Evolutionary conservation across 163 green algal genomes (phyloP), one percentile per base, ranked within the genome.

Genomic region (Volvox carteri): DNA sequence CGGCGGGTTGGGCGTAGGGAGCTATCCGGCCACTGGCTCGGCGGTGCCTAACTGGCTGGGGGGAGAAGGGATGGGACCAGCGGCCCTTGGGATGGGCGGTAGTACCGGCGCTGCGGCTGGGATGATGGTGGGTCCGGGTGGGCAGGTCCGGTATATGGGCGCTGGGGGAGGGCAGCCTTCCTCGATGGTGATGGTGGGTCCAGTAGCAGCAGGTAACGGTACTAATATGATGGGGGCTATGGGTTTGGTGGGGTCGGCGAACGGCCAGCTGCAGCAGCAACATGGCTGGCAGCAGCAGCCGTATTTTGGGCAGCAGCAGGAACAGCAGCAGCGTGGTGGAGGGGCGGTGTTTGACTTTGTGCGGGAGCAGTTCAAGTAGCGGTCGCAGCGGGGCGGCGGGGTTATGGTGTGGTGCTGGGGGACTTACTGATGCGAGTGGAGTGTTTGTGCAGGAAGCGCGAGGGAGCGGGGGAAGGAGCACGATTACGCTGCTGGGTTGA

Each of bases 41-140:
- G 42, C 28, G 62, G 62, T 28, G 12, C 7, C 62, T 42, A 78
- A 30, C 30, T 39, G 50, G 30, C 42, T 72, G 52, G 52, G 52
- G 25, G 52, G 3, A 19, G 76, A 52, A 8, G 30, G 19, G 33
- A 50, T 30, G 8, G 48, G 3, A 7, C n/a, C 28, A 11, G n/a
- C n/a, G n/a, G n/a, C n/a, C n/a, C 21, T 19, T 44, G 62, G 62
- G 28, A 78, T 87, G 62, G 60, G 60, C 52, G 42, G 80, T 54
- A 41, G 54, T 1, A 37, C 33, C 8, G 37, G 23, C 7, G 52
- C 21, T 9, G 76, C 35, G n/a, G n/a, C n/a, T n/a, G 78, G 78
- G 23, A 86, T 87, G 80, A 87, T 87, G 80, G 80, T 87, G 62
- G 80, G 62, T 19, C 80, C 80, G 30, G 62, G 62, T 11, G 65